phyloP scores from a whole-genome alignment of 306 rosid genomes.

The Pyrus communis region DNA sequence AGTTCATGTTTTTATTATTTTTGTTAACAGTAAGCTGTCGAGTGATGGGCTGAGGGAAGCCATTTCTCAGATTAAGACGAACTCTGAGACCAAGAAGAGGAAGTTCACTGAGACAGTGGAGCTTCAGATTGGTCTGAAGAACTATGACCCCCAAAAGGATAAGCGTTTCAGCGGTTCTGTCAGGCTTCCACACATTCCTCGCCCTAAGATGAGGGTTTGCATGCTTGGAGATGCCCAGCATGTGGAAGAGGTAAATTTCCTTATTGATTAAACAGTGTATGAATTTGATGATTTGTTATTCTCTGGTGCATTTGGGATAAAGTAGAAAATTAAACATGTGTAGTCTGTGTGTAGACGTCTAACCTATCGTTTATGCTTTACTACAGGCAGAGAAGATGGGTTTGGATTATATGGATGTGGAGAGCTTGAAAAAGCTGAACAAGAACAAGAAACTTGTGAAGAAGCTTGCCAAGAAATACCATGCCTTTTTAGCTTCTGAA shows the following conservation, averaged over 20 bases:
- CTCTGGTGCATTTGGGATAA: background rate
- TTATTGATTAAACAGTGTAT: background rate
- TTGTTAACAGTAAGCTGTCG: constrained; percentile 33
- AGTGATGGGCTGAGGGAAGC: constrained; percentile 48
- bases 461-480: constrained; percentile 63
- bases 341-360: background rate
- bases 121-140: constrained; percentile 68
- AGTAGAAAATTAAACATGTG: background rate
- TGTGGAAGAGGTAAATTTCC: constrained; percentile 58
- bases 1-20: background rate
- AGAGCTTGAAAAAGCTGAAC: constrained; percentile 60
- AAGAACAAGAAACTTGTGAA: constrained; percentile 66
- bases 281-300: background rate
- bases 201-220: constrained; percentile 76
- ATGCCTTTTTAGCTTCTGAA: constrained; percentile 71
- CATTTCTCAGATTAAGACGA: constrained; percentile 21
- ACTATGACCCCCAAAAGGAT: constrained; percentile 78
- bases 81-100: constrained; percentile 32
- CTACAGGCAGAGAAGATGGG: constrained; percentile 64
- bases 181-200: constrained; percentile 65
- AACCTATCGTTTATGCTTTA: background rate
- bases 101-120: constrained; percentile 64
- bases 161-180: constrained; percentile 79
- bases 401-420: constrained; percentile 65
- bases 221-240: constrained; percentile 87